Evolutionary conservation across 495 filamentous ascomycete genomes (phyloP), one percentile per base, ranked within the genome.

Genomic region (Umbilicaria muhlenbergii): DNA sequence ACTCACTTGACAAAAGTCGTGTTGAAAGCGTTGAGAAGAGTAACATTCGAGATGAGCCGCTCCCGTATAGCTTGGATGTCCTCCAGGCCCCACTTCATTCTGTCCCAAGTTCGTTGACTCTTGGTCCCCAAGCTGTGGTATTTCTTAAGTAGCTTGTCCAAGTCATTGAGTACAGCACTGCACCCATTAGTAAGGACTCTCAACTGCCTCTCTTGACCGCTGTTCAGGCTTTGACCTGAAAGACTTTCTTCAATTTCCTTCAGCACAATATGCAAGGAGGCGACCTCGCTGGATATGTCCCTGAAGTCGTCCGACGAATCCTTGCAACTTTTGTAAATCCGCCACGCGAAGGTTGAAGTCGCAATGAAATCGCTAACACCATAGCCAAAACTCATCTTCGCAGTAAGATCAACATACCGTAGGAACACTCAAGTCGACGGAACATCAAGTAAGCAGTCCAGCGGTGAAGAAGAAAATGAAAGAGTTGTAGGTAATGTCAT

Each of bases 211-310:
- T 47, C 44, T 15, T 33, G 40, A 6, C 11, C 33, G 13, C 6
- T 19, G 14, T 11, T 45, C 24, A 28, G 32, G 13, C 18, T 19
- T 10, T 32, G 8, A 11, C 8, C 0, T n/a, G 17, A 17, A n/a
- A 64, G 19, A 13, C 43, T 54, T 16, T 64, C 62, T 33, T 62
- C 54, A 8, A 47, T 50, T 38, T 64, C 62, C 38, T 57, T 59
- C n/a, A 64, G 44, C 11, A 64, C 55, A 10, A 51, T 56, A 32
- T 66, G 58, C 16, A 66, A 40, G 33, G 60, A 60, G n/a, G 55
- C 39, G 19, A 66, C 54, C 44, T 64, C 61, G 16, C 21, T 45
- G 14, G 54, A 54, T 34, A 66, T 51, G 18, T 49, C 49, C 17
- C 45, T 44, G 43, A 64, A 65, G 45, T 47, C 32, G 11, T 38